Evolutionary conservation across 2,329 filamentous ascomycete species (phyloP), one percentile per base, ranked within the genome.

Genomic region (Hypoxylon sp.): DNA sequence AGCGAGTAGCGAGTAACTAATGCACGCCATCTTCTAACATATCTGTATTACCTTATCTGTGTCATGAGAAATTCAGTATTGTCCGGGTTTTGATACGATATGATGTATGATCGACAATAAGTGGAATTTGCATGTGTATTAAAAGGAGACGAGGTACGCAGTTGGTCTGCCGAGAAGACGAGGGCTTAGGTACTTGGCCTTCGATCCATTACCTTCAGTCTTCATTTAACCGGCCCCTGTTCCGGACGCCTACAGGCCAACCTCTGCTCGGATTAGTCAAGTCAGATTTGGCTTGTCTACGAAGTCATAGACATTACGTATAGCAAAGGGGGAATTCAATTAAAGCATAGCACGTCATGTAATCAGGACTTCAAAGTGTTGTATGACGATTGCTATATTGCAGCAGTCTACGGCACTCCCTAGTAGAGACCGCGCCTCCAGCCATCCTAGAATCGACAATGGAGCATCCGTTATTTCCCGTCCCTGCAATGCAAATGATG

Each of bases 401-500:
- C 43, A 47, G 54, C 54, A 68, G 65, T 63, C 52, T 69, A 73
- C 51, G 54, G 53, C 16, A 54, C 30, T 56, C 27, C 51, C 50
- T 56, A 64, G 14, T 63, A 61, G 56, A 63, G 51, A 59, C 68
- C 43, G 54, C 43, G 54, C 41, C 19, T 63, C 65, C 57, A 68
- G 52, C 47, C 34, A 45, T 21, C 56, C 61, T 63, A 68, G 68
- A 59, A 71, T 68, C 69, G 65, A 68, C 59, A 59, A 66, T 63
- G 25, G 61, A 65, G 30, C 55, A 63, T 58, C 53, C 57, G 59
- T 57, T 68, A 23, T 59, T 70, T 68, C 70, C 68, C 70, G 61
- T 69, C 39, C 64, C 57, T 70, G 66, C 69, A 67, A 71, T 71
- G 70, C 70, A 70, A 71, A 72, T 72, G 65, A 73, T 71, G 56